Percentiles rank a stretch among this genome's conserved stretches.
Conservation (phyloP, 768 basidiomycete genomes). For the Butyriboletus loyo region DNA sequence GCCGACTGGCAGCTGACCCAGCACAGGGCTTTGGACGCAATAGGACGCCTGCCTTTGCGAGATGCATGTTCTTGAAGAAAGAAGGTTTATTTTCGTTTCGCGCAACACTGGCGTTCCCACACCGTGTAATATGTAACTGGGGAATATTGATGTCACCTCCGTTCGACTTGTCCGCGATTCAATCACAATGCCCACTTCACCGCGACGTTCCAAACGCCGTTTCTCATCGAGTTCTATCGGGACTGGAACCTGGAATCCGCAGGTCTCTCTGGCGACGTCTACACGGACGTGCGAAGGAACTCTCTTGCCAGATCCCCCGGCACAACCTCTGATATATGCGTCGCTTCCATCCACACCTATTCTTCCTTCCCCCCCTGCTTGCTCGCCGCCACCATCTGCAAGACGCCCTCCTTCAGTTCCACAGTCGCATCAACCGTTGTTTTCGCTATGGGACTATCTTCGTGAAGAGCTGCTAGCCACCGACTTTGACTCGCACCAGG, state of each 20-base stretch:
- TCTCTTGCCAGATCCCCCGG: slow-evolving; percentile 3
- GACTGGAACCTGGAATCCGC: slow-evolving; percentile 22
- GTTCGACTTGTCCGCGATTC: not conserved
- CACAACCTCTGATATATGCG: slow-evolving; percentile 54
- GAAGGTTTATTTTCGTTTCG: not conserved
- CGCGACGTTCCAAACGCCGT: slow-evolving; percentile 32
- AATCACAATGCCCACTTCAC: slow-evolving; percentile 30
- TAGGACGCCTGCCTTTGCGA: slow-evolving; percentile 38
- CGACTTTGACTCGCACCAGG: slow-evolving; percentile 93
- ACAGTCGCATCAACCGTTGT: slow-evolving; percentile 43
- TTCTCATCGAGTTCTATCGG: slow-evolving; percentile 30
- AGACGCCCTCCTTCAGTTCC: slow-evolving; percentile 13
- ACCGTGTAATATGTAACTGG: not conserved
- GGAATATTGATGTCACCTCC: not conserved
- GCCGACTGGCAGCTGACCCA: slow-evolving; percentile 31
- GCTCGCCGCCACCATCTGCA: slow-evolving; percentile 23
- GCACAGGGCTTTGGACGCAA: slow-evolving; percentile 34
- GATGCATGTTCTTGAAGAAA: slow-evolving; percentile 16
- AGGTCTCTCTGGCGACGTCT: slow-evolving; percentile 7
- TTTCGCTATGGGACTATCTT: slow-evolving; percentile 91
- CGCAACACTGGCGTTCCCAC: slow-evolving; percentile 14
- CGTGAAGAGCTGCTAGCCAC: slow-evolving; percentile 84
- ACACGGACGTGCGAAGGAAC: slow-evolving; percentile 14
- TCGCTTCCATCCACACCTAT: slow-evolving; percentile 77
- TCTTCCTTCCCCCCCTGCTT: slow-evolving; percentile 40